These are phyloP conservation scores for Chalciporus pseudorubinellus DNA, from an alignment of 768 basidiomycete genomes.

Conservation along the genomic window DNA sequence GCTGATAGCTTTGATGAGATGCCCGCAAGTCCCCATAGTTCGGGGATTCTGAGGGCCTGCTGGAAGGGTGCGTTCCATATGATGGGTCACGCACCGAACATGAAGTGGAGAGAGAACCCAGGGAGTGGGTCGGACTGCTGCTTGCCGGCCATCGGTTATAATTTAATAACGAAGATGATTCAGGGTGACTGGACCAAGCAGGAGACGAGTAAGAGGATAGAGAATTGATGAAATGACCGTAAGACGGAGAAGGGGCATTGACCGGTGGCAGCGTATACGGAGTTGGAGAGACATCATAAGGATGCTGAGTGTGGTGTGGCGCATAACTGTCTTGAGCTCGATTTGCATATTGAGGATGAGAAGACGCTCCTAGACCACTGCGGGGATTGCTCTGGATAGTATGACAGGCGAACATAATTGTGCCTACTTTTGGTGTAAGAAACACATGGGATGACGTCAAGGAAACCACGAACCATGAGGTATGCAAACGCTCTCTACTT, in stretches of 20 bases:
- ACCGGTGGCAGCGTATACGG: slow-evolving; percentile 34
- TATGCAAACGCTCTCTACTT: slow-evolving; percentile 86
- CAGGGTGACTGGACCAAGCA: slow-evolving; percentile 27
- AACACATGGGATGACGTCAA: slow-evolving; percentile 37
- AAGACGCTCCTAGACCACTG: slow-evolving; percentile 13
- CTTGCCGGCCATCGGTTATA: slow-evolving; percentile 32
- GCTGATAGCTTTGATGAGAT: slow-evolving; percentile 38
- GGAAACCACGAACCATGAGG: slow-evolving; percentile 68
- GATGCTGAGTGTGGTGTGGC: slow-evolving; percentile 22
- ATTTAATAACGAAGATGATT: slow-evolving; percentile 28
- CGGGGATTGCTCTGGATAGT: slow-evolving; percentile 29
- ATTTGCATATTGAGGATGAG: slow-evolving; percentile 25
- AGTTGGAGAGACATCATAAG: slow-evolving; percentile 28
- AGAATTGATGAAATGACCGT: slow-evolving; percentile 24
- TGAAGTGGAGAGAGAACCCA: slow-evolving; percentile 23
- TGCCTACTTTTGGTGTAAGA: slow-evolving; percentile 25
- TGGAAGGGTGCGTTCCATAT: slow-evolving; percentile 28
- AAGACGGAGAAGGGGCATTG: slow-evolving; percentile 27
- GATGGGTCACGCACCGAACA: slow-evolving; percentile 31
- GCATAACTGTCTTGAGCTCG: slow-evolving; percentile 28
- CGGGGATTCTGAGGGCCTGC: slow-evolving; percentile 40
- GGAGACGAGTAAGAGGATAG: slow-evolving; percentile 29
- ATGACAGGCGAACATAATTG: slow-evolving; percentile 42
- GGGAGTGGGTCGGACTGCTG: slow-evolving; percentile 28
- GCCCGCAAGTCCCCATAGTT: slow-evolving; percentile 27